A percentile compares a stretch with the other conserved stretches of the same genome.
These are phyloP conservation scores for Phytopythium mirpurense DNA, from an alignment of 352 stramenopile species.

Conservation along the genomic window DNA sequence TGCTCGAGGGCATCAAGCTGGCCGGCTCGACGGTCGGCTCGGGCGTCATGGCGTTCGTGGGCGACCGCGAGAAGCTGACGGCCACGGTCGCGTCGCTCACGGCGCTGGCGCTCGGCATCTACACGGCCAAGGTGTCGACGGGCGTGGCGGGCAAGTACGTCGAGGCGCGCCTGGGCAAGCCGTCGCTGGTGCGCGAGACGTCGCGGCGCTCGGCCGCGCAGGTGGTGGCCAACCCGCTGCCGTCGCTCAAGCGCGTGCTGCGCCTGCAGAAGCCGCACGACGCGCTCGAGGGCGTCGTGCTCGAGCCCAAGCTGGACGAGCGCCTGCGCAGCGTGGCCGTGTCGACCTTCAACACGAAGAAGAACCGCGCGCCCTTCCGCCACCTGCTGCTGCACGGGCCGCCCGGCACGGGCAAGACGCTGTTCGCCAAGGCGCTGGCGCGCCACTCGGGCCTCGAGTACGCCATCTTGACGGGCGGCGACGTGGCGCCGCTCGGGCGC, in stretches of 20 bases:
- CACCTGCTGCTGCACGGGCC: slow-evolving; percentile 97
- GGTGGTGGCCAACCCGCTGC: slow-evolving; percentile 82
- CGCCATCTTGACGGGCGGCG: slow-evolving; percentile 97
- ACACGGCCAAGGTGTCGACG: slow-evolving; percentile 92
- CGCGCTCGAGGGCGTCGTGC: slow-evolving; percentile 93
- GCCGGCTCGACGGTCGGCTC: slow-evolving; percentile 92
- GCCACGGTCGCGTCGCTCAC: slow-evolving; percentile 93
- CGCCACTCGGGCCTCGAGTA: slow-evolving; percentile 97
- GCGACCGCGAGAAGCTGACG: slow-evolving; percentile 94
- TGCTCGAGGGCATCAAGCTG: slow-evolving; percentile 95
- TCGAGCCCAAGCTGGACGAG: slow-evolving; percentile 92
- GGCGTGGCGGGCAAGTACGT: slow-evolving; percentile 94
- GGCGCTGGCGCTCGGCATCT: slow-evolving; percentile 94
- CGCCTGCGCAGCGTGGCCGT: slow-evolving; percentile 94
- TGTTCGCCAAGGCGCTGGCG: slow-evolving; percentile 97
- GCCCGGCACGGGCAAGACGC: slow-evolving; percentile 98
- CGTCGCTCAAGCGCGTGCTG: slow-evolving; percentile 86
- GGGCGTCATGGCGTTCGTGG: slow-evolving; percentile 92
- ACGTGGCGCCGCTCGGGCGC: slow-evolving; percentile 96
- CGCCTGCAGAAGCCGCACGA: slow-evolving; percentile 88
- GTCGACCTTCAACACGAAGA: slow-evolving; percentile 98
- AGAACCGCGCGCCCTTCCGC: slow-evolving; percentile 97
- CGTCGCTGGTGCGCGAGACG: slow-evolving; percentile 97
- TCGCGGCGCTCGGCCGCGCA: slow-evolving; percentile 84
- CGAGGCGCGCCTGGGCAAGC: slow-evolving; percentile 94